Evolutionary conservation across 225 moss, liverwort and hornwort species (phyloP).

Genomic region (Bryum argenteum): DNA sequence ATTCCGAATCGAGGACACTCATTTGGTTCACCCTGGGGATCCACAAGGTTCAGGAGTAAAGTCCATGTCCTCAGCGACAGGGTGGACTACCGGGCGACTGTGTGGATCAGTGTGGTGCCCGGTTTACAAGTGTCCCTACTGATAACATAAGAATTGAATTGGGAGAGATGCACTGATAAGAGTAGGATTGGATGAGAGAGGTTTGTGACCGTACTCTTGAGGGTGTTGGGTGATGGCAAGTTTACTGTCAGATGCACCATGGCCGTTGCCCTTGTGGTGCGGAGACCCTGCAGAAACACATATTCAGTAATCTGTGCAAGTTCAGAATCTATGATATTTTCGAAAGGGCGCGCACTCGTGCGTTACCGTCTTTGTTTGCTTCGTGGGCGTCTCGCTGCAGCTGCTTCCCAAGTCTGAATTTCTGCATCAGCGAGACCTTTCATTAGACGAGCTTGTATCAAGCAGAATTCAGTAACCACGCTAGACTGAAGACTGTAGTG

Average conservation of each 20-base stretch:
- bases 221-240: constrained; percentile 41
- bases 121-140: no score
- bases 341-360: neutral
- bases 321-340: neutral
- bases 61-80: no score
- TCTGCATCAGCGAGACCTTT: constrained; percentile 28
- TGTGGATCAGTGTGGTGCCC: no score
- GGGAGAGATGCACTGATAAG: no score
- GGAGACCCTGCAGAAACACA: constrained; percentile 53
- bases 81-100: no score
- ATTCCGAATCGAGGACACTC: no score
- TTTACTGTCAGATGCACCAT: constrained; percentile 51
- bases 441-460: neutral
- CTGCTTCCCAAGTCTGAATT: constrained; percentile 65
- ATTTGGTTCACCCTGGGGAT: no score
- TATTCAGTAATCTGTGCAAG: neutral
- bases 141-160: no score
- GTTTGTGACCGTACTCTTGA: constrained; percentile 58
- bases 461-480: no score
- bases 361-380: constrained; percentile 39
- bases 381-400: constrained; percentile 54
- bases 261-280: constrained; percentile 39
- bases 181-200: neutral
- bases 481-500: no score
- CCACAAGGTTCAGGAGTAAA: no score